Evolutionary conservation across 2,329 filamentous ascomycete species (phyloP), one percentile per base, ranked within the genome.

Genomic region (Dactylonectria estremocensis): DNA sequence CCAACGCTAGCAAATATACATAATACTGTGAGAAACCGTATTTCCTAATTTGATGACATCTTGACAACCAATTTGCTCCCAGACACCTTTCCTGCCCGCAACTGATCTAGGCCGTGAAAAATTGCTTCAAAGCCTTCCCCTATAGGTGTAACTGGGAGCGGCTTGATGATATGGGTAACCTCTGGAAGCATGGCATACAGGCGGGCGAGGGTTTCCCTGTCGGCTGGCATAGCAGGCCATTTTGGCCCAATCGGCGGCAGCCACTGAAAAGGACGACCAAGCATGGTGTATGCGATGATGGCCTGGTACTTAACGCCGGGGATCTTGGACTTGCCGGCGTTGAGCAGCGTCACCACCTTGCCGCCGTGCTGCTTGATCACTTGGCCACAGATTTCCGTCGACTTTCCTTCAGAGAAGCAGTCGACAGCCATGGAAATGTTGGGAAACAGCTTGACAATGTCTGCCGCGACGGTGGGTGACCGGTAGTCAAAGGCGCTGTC

Each of bases 401-500:
- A 80, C 2, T 72, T 67, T 8, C 75, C 74, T 45, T 80, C 78
- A 2, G 76, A 77, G 53, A 76, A 77, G 62, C 78, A 79, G 68
- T 80, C 78, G 6, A 80, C 71, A 0, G 76, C 78, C 22, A 69
- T 64, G 2, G 61, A 64, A n/a, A 80, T 78, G 20, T 72, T 55
- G 9, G 78, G 77, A 13, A 71, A 71, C 3, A 70, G 48, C 31
- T 61, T 66, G 13, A 64, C 48, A 14, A 76, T 69, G 18, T 76
- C 74, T 40, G 49, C 67, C 4, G 57, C 62, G 8, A 69, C 56
- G 0, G 67, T 67, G 2, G 62, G 43, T 10, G 69, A 69, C 24
- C 56, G 54, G 73, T 87, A 85, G 74, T 86, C 83, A 53, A 84
- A 85, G 0, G 82, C 81, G 10, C 78, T 69, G 18, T 68, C 76